These are phyloP conservation scores for Firmiana major DNA, from an alignment of 345 rosid species.

Conservation along the genomic window DNA sequence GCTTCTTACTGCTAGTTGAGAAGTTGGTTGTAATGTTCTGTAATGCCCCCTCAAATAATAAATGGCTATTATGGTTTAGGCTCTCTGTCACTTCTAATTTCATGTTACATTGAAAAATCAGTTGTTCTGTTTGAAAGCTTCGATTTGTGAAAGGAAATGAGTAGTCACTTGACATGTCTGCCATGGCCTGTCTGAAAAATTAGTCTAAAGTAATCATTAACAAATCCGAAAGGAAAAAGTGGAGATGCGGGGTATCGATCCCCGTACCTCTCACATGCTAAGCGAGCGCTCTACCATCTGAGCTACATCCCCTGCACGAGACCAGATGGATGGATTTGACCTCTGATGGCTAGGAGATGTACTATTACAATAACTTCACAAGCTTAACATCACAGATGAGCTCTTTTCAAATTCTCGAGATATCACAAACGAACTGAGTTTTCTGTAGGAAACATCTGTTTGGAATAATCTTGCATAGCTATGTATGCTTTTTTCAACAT, in stretches of 20 bases:
- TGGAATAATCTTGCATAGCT: neutral
- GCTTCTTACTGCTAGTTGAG: too few relatives aligned
- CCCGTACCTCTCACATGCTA: constrained; percentile 83
- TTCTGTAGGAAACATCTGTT: neutral
- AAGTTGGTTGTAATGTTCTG: neutral
- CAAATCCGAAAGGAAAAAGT: neutral
- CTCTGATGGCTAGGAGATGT: too few relatives aligned
- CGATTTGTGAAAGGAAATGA: neutral
- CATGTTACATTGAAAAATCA: too few relatives aligned
- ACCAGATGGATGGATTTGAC: too few relatives aligned
- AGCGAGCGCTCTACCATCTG: constrained; percentile 70
- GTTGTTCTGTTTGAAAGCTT: too few relatives aligned
- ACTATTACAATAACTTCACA: neutral
- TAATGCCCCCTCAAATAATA: neutral
- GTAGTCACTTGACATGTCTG: constrained; percentile 5
- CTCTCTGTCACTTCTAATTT: too few relatives aligned
- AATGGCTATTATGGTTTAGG: neutral
- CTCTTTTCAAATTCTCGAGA: too few relatives aligned
- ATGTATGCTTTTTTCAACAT: neutral
- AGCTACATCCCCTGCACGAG: constrained; percentile 55
- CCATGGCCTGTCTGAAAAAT: neutral
- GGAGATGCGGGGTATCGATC: constrained; percentile 94
- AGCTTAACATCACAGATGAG: neutral
- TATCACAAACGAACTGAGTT: neutral
- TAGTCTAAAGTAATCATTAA: too few relatives aligned